Evolutionary conservation across 1,139 yeast genomes (phyloP).

Genomic region (Taphrina deformans): DNA sequence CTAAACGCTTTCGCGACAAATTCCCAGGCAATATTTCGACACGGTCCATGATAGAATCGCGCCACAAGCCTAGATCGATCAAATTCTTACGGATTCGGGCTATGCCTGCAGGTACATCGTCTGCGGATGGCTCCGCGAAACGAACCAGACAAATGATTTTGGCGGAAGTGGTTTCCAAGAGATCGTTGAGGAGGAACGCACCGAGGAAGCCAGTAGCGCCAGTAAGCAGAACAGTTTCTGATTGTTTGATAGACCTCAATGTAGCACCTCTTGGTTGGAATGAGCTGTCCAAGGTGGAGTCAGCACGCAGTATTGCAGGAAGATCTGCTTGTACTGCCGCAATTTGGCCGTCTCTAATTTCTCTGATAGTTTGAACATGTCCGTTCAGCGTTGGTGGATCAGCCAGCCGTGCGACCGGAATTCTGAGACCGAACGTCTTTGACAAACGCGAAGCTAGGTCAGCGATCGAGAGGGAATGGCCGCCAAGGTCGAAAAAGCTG

Average conservation of each 20-base stretch:
- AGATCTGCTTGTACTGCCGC: slow-evolving; percentile 54
- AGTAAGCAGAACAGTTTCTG: slow-evolving; percentile 73
- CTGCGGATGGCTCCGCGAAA: slow-evolving; percentile 61
- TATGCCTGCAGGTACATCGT: slow-evolving; percentile 52
- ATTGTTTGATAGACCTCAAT: slow-evolving; percentile 3
- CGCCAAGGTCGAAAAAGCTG: slow-evolving; percentile 94
- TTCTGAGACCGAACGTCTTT: slow-evolving; percentile 60
- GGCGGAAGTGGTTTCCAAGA: slow-evolving; percentile 56
- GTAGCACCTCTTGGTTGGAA: slow-evolving; percentile 13
- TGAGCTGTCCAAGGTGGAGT: slow-evolving; percentile 42
- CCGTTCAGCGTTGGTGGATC: slow-evolving; percentile 79
- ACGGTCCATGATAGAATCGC: slow-evolving; percentile 57
- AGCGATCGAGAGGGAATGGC: slow-evolving; percentile 92
- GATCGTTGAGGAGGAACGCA: slow-evolving; percentile 75
- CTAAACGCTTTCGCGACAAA: slow-evolving; percentile 68
- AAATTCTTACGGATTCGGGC: slow-evolving; percentile 75
- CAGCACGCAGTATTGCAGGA: slow-evolving; percentile 65
- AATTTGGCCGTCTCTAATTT: slow-evolving; percentile 17
- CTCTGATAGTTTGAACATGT: slow-evolving; percentile 66
- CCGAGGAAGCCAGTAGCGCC: slow-evolving; percentile 97
- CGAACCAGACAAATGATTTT: slow-evolving; percentile 86
- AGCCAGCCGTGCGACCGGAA: slow-evolving; percentile 87
- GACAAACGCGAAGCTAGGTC: slow-evolving; percentile 91
- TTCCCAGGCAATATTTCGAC: slow-evolving; percentile 82
- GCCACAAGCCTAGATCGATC: slow-evolving; percentile 82